A percentile compares a stretch with the other conserved stretches of the same genome.
Evolutionary conservation across 495 filamentous ascomycete genomes (phyloP).

Genomic region (Bacidia gigantensis): DNA sequence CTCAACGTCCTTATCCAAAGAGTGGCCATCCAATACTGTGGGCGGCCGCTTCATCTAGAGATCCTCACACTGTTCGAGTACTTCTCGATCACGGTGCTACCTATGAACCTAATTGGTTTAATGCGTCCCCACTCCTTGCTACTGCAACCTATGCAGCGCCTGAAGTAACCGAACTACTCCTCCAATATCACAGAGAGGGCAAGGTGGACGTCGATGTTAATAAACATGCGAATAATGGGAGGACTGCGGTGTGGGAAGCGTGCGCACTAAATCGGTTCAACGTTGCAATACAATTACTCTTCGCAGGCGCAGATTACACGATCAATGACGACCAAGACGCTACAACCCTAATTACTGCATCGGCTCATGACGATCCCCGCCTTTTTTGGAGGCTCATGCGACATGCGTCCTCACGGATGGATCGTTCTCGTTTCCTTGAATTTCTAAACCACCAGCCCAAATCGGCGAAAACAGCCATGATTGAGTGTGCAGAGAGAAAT

Average conservation of each 20-base stretch:
- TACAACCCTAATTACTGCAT: conserved; percentile 4
- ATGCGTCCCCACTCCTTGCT: conserved; percentile 5
- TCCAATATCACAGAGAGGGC: conserved; percentile 3
- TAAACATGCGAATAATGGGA: conserved; percentile 4
- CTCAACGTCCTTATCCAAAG: conserved; percentile 4
- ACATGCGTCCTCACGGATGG: background rate
- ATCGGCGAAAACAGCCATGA: conserved; percentile 3
- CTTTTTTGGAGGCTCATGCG: conserved; percentile 1
- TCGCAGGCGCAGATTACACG: conserved; percentile 1
- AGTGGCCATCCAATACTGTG: conserved; percentile 8
- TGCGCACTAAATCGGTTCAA: background rate
- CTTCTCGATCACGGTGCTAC: conserved; percentile 5
- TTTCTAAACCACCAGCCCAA: conserved; percentile 5
- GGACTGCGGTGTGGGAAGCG: conserved; percentile 9
- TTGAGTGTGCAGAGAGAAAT: conserved; percentile 3
- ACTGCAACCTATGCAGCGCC: conserved; percentile 5
- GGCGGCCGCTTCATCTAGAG: conserved; percentile 4
- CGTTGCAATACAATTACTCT: conserved; percentile 2
- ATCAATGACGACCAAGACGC: background rate
- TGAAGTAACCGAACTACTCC: conserved; percentile 3
- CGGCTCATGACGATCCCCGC: conserved; percentile 3
- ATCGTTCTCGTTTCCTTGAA: background rate
- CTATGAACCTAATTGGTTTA: conserved; percentile 11
- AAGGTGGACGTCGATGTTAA: conserved; percentile 6
- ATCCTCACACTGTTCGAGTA: background rate